These are phyloP conservation scores for Cercophora samala DNA, from an alignment of 495 filamentous ascomycete genomes.

Conservation along the genomic window DNA sequence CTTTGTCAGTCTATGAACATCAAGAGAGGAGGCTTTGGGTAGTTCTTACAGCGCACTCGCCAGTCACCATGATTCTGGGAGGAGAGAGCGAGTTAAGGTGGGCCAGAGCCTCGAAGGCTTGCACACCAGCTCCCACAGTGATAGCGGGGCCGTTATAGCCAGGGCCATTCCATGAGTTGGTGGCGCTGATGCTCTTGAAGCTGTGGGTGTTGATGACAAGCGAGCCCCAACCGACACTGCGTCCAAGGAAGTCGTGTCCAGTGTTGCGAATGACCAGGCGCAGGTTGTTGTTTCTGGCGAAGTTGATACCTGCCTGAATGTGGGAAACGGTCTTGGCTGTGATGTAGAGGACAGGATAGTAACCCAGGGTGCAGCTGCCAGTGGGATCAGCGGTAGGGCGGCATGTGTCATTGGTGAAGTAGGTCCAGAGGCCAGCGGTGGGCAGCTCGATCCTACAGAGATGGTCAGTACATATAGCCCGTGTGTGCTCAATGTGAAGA, in stretches of 20 bases:
- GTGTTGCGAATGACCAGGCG: conserved; percentile 65
- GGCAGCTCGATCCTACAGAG: conserved; percentile 36
- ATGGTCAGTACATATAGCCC: background rate
- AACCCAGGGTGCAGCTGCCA: conserved; percentile 55
- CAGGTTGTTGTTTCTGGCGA: conserved; percentile 54
- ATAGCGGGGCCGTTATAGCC: conserved; percentile 46
- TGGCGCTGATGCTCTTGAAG: conserved; percentile 51
- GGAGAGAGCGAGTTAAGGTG: conserved; percentile 42
- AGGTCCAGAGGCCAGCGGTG: conserved; percentile 44
- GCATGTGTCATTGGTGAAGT: conserved; percentile 49
- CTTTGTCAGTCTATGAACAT: conserved; percentile 33
- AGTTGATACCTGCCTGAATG: conserved; percentile 50
- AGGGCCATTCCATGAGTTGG: conserved; percentile 34
- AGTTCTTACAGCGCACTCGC: conserved; percentile 39
- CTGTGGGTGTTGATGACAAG: conserved; percentile 63
- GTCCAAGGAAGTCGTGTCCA: conserved; percentile 58
- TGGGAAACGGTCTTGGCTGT: conserved; percentile 44
- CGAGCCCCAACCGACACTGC: conserved; percentile 56
- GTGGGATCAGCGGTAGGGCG: conserved; percentile 41
- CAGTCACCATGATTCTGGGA: conserved; percentile 50
- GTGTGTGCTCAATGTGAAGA: background rate
- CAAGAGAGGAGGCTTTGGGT: conserved; percentile 28
- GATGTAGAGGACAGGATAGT: conserved; percentile 56
- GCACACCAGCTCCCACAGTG: conserved; percentile 49
- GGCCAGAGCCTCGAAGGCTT: conserved; percentile 43